Percentiles rank a stretch among this genome's conserved stretches.
Evolutionary conservation across 2,329 filamentous ascomycete species (phyloP).

Genomic region (Phialophora expanda): DNA sequence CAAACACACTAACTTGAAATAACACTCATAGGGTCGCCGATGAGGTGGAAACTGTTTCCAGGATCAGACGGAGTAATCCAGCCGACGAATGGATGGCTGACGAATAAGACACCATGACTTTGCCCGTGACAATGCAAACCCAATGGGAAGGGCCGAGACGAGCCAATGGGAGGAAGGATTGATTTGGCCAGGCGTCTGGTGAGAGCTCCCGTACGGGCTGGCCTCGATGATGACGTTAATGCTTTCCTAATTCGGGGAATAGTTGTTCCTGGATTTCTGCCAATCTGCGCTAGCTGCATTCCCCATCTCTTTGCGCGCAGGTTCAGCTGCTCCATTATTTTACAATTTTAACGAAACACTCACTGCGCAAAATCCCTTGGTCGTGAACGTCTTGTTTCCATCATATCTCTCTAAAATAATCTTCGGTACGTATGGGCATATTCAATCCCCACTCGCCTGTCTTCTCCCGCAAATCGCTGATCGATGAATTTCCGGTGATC

Average conservation of each 20-base stretch:
- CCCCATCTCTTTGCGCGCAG: constrained; percentile 12
- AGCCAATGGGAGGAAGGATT: too few species aligned
- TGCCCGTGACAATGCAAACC: background rate
- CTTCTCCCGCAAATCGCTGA: constrained; percentile 4
- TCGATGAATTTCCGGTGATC: constrained; percentile 2
- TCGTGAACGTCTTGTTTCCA: background rate
- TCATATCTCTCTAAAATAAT: background rate
- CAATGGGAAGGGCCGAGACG: too few species aligned
- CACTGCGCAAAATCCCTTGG: background rate
- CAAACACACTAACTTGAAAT: too few species aligned
- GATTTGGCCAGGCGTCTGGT: background rate
- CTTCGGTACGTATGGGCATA: background rate
- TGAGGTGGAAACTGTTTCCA: too few species aligned
- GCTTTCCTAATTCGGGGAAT: background rate
- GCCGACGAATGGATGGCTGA: too few species aligned
- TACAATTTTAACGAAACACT: constrained; percentile 10
- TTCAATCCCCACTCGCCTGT: background rate
- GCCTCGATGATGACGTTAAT: constrained; percentile 4
- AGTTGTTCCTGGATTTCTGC: constrained; percentile 7
- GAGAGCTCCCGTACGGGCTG: background rate
- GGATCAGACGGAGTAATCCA: too few species aligned
- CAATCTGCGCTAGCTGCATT: constrained; percentile 12
- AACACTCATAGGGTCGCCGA: too few species aligned
- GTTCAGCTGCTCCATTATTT: constrained; percentile 7
- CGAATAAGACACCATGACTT: background rate